These are phyloP conservation scores for Arthrobotrys megalospora DNA, from an alignment of 2,329 filamentous ascomycete genomes.

Conservation along the genomic window DNA sequence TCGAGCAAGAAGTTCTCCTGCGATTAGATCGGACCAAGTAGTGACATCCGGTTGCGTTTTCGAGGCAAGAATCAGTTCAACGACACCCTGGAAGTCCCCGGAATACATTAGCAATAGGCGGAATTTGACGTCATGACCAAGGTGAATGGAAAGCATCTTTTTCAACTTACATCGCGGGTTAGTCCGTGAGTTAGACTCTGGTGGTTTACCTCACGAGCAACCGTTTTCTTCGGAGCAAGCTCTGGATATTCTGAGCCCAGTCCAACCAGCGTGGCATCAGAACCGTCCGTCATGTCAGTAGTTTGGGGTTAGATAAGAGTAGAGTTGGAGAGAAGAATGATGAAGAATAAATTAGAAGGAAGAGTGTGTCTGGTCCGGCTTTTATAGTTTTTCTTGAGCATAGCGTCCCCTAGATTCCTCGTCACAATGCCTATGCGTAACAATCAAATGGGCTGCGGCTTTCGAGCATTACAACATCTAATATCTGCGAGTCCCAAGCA, in stretches of 20 bases:
- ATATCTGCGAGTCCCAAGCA: too few relatives aligned
- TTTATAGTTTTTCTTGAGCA: neutral
- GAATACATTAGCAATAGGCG: neutral
- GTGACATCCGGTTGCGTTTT: neutral
- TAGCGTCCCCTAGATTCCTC: too few relatives aligned
- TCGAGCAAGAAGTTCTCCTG: conserved; percentile 12
- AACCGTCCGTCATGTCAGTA: neutral
- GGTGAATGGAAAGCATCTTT: neutral
- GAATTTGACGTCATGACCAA: neutral
- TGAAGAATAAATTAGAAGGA: neutral
- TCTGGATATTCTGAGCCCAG: too few relatives aligned
- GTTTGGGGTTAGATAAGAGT: neutral
- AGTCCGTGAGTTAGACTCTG: too few relatives aligned
- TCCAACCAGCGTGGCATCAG: too few relatives aligned
- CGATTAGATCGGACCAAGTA: neutral
- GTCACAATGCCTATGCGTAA: too few relatives aligned
- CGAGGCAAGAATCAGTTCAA: conserved; percentile 2
- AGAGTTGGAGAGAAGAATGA: neutral
- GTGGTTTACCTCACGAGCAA: too few relatives aligned
- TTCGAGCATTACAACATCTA: too few relatives aligned
- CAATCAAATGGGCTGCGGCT: too few relatives aligned
- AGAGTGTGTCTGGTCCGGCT: neutral
- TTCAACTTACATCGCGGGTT: neutral
- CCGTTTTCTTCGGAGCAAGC: too few relatives aligned
- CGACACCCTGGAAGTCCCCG: conserved; percentile 6